phyloP scores from a whole-genome alignment of 169 alveolate genomes.

The Babesia ovis region DNA sequence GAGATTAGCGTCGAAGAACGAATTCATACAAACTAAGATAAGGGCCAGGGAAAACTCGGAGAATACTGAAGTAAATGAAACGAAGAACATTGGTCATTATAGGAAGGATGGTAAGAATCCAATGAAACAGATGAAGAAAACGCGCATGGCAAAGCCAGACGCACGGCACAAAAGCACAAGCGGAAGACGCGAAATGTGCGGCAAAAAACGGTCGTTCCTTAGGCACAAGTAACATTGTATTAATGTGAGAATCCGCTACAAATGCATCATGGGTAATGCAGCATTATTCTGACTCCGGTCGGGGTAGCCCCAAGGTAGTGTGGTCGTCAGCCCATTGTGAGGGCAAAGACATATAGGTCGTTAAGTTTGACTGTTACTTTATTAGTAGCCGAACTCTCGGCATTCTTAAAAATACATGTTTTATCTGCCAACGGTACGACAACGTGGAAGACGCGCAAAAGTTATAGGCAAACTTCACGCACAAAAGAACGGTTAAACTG shows the following conservation, averaged over 20 bases:
- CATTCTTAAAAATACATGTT: neutral
- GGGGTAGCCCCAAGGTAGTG: conserved; percentile 21
- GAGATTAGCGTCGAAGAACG: conserved; percentile 26
- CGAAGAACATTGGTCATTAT: neutral
- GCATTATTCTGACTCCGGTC: neutral
- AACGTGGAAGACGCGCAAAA: neutral
- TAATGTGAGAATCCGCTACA: neutral
- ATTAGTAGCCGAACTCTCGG: neutral
- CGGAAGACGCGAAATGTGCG: neutral
- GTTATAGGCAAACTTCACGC: too few species aligned
- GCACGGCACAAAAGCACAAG: conserved; percentile 39
- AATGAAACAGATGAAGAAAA: conserved; percentile 1
- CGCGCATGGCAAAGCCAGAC: conserved; percentile 16
- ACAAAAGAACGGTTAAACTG: too few species aligned
- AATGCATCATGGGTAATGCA: neutral
- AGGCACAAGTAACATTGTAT: neutral
- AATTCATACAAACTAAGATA: conserved; percentile 10
- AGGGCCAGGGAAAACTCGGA: neutral
- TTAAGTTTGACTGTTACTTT: neutral
- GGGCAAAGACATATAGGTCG: neutral
- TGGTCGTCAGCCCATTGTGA: conserved; percentile 7
- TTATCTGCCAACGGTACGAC: neutral
- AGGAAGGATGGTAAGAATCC: neutral
- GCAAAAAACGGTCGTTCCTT: neutral
- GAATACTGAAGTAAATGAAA: neutral